Percentiles rank a stretch among this genome's conserved stretches.
These are phyloP conservation scores for Pleurotus tuoliensis DNA, from an alignment of 768 basidiomycete species.

Conservation along the genomic window DNA sequence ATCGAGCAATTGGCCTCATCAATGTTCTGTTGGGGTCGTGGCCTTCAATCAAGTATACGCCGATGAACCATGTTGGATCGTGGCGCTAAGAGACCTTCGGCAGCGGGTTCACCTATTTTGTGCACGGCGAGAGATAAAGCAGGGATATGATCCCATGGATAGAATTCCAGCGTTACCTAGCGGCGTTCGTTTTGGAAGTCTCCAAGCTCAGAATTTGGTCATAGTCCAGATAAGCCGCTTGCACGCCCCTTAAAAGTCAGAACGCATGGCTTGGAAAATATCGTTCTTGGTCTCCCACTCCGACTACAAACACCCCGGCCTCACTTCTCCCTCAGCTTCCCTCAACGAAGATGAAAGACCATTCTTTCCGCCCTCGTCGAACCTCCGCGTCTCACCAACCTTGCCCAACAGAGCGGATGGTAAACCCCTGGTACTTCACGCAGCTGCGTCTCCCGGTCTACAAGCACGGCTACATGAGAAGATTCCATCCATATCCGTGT, in stretches of 20 bases:
- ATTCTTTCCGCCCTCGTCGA: background rate
- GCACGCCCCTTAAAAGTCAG: background rate
- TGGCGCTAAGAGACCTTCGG: background rate
- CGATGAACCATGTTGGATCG: background rate
- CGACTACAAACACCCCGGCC: background rate
- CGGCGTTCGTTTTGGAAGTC: background rate
- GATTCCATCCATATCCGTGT: background rate
- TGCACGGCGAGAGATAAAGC: background rate
- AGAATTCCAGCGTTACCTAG: background rate
- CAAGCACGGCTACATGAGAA: background rate
- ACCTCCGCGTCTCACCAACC: background rate
- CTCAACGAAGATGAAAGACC: background rate
- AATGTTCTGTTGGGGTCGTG: background rate
- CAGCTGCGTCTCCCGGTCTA: background rate
- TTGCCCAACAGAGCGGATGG: background rate
- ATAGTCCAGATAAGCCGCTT: background rate
- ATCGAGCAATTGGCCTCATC: background rate
- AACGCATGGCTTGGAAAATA: background rate
- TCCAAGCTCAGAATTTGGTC: background rate
- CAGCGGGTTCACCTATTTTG: background rate
- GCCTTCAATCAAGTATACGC: background rate
- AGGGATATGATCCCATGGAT: background rate
- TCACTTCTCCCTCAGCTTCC: background rate
- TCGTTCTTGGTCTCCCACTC: background rate
- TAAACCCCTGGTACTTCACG: background rate